phyloP scores from a whole-genome alignment of 441 rosid genomes.

The Theobroma grandiflorum region DNA sequence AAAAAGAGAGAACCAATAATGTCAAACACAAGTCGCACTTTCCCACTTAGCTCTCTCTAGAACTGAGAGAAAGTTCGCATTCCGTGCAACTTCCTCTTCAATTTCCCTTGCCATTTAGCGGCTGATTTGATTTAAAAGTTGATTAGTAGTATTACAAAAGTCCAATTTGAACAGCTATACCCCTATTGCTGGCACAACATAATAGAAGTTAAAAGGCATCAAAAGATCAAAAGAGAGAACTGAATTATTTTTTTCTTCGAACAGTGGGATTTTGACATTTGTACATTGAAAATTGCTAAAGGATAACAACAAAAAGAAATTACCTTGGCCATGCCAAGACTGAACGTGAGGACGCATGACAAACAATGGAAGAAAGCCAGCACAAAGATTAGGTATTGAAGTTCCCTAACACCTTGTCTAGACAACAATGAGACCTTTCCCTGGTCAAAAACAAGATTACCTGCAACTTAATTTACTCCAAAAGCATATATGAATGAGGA shows the following conservation, averaged over 20 bases:
- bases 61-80: background rate
- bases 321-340: constrained; percentile 70
- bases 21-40: constrained; percentile 36
- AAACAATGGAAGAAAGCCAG: constrained; percentile 63
- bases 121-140: background rate
- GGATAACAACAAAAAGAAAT: background rate
- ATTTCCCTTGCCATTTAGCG: background rate
- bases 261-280: no score
- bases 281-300: background rate
- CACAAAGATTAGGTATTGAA: constrained; percentile 65
- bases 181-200: background rate
- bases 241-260: no score
- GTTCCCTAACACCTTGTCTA: constrained; percentile 49
- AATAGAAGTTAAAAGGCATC: background rate
- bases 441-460: constrained; percentile 35
- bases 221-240: background rate
- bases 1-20: background rate
- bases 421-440: constrained; percentile 63
- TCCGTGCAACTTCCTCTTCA: background rate
- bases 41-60: constrained; percentile 8
- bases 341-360: constrained; percentile 56
- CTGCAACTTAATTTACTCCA: background rate
- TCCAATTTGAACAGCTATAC: background rate
- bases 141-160: background rate
- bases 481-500: background rate